Conservation (phyloP, 169 alveolate species). For the Toxoplasma gondii region DNA sequence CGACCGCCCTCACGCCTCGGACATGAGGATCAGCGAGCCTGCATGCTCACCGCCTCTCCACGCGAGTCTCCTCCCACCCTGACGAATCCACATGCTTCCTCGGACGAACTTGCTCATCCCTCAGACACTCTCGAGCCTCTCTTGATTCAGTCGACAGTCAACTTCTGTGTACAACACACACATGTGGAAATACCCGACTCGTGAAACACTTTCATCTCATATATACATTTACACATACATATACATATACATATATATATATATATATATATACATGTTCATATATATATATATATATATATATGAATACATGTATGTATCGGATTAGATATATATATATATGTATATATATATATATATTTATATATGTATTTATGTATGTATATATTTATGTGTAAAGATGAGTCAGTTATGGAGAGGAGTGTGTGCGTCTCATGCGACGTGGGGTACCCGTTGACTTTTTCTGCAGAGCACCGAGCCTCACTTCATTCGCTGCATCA, state of each 20-base stretch:
- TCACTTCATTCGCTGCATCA: conserved; percentile 91
- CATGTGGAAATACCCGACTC: no score
- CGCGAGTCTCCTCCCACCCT: background rate
- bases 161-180: no score
- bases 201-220: no score
- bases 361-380: background rate
- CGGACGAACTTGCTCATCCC: background rate
- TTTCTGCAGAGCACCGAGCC: conserved; percentile 83
- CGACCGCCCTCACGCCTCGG: background rate
- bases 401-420: background rate
- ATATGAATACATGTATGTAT: background rate
- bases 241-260: background rate
- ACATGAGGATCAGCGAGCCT: background rate
- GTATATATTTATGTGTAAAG: background rate
- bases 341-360: no score
- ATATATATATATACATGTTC: no score
- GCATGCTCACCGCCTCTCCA: background rate
- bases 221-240: no score
- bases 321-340: background rate
- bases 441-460: conserved; percentile 45
- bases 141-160: no score
- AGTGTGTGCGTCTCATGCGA: background rate
- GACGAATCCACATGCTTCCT: background rate
- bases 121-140: no score
- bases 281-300: background rate